phyloP scores from a whole-genome alignment of 306 rosid genomes.

The Elaeagnus macrophylla region DNA sequence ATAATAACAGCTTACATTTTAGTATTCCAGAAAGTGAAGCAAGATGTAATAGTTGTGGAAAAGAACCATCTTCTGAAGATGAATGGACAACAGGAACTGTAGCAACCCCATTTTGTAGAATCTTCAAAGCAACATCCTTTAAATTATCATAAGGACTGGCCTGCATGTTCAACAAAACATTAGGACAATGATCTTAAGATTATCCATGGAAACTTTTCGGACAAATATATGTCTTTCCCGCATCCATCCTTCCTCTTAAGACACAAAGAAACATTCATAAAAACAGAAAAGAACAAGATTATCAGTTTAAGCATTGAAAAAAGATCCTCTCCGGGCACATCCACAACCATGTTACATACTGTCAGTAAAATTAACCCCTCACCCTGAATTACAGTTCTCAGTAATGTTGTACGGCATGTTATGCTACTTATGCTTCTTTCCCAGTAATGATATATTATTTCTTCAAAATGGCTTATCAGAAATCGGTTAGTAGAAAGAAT shows the following conservation, averaged over 20 bases:
- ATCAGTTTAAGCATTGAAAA: no score
- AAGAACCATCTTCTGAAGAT: slow-evolving; percentile 74
- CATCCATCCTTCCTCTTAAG: not conserved
- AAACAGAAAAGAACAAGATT: no score
- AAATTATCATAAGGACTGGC: slow-evolving; percentile 84
- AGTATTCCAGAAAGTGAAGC: slow-evolving; percentile 92
- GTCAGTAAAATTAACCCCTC: no score
- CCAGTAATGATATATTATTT: no score
- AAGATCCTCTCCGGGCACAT: no score
- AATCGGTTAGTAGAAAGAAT: no score
- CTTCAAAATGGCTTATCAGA: no score
- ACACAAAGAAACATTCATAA: not conserved
- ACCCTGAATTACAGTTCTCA: no score
- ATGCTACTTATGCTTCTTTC: no score
- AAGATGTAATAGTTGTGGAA: slow-evolving; percentile 84
- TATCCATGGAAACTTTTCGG: not conserved
- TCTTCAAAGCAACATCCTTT: slow-evolving; percentile 72
- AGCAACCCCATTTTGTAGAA: slow-evolving; percentile 80
- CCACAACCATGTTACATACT: no score
- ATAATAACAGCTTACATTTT: slow-evolving; percentile 47
- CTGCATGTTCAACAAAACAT: slow-evolving; percentile 27
- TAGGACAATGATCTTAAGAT: not conserved
- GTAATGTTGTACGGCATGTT: no score
- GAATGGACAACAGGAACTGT: slow-evolving; percentile 82
- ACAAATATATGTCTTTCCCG: not conserved